Conservation (phyloP, 257 asterid species). For the Prunella vulgaris region DNA sequence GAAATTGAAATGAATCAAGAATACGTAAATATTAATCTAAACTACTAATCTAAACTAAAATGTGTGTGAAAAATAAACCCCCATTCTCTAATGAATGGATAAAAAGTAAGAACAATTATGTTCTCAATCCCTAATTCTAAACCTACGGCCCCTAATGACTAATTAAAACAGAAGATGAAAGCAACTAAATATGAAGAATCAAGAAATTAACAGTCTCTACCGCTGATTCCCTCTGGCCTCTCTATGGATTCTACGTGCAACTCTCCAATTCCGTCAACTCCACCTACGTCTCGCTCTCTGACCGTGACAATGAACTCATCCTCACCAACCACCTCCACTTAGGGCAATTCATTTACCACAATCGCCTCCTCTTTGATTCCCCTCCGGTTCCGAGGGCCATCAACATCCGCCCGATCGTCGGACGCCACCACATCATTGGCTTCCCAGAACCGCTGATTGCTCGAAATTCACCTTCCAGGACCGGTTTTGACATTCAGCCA, state of each 20-base stretch:
- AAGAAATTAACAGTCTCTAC: conserved; percentile 76
- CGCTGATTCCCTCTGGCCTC: conserved; percentile 69
- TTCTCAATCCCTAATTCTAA: no score
- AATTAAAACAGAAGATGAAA: no score
- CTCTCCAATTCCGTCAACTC: conserved; percentile 90
- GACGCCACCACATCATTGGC: conserved; percentile 73
- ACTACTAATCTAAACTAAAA: no score
- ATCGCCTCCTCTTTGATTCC: conserved; percentile 63
- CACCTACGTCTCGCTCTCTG: conserved; percentile 87
- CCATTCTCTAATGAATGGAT: no score
- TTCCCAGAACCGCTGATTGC: conserved; percentile 77
- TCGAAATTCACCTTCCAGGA: conserved; percentile 42
- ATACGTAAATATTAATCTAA: no score
- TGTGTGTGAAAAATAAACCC: no score
- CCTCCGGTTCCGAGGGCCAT: conserved; percentile 68
- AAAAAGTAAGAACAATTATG: no score
- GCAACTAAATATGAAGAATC: no score
- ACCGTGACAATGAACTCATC: conserved; percentile 72
- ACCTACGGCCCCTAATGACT: no score
- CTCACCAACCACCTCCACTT: conserved; percentile 81
- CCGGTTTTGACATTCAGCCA: conserved; percentile 70
- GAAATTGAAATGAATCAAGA: no score
- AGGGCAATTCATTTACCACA: conserved; percentile 82
- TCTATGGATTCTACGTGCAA: conserved; percentile 81
- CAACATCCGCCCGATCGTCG: conserved; percentile 72